Conservation (phyloP, 305 asterid species). For the Caryopteris hybrid region DNA sequence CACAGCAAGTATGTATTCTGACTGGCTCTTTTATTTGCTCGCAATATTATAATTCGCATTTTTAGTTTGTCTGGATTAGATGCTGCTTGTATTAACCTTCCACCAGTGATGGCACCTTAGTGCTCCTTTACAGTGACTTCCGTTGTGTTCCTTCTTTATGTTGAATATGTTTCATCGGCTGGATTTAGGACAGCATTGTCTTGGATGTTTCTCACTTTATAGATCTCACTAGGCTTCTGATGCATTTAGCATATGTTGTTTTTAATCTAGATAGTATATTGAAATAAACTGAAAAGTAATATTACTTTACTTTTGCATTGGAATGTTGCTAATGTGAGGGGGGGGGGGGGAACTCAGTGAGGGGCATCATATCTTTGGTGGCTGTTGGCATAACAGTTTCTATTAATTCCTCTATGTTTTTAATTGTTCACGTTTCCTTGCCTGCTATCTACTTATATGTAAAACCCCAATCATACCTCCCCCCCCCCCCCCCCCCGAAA, state of each 20-base stretch:
- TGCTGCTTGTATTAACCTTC: too few relatives aligned
- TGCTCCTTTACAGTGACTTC: background rate
- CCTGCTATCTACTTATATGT: too few relatives aligned
- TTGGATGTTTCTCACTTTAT: background rate
- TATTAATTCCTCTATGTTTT: too few relatives aligned
- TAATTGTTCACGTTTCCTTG: too few relatives aligned
- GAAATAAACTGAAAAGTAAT: background rate
- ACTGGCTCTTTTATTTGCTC: conserved; percentile 4
- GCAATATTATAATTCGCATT: background rate
- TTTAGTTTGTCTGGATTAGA: background rate
- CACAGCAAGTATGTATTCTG: conserved; percentile 59
- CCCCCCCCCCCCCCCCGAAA: too few relatives aligned
- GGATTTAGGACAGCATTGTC: background rate
- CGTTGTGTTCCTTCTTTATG: background rate
- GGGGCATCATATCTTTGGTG: background rate
- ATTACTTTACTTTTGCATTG: background rate
- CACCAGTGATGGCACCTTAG: too few relatives aligned
- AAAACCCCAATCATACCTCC: too few relatives aligned
- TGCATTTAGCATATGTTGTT: background rate
- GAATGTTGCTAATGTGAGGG: background rate
- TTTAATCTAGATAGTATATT: background rate
- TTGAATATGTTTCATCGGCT: background rate
- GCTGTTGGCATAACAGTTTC: background rate
- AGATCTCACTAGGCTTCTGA: background rate
- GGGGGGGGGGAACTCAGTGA: background rate